Evolutionary conservation across 768 basidiomycete species (phyloP).

Genomic region (Mycena capillaripes): DNA sequence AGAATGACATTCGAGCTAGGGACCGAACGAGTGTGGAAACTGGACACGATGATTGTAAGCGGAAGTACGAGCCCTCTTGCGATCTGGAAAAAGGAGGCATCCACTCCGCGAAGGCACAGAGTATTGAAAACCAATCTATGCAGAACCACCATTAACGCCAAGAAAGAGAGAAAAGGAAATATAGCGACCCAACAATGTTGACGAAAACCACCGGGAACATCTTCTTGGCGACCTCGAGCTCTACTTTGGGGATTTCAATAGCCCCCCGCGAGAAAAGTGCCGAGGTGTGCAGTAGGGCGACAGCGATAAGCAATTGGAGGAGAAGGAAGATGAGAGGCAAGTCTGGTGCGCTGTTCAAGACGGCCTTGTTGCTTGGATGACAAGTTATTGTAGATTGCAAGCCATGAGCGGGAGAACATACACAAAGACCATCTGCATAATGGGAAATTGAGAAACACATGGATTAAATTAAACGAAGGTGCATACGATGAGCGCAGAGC

Average conservation of each 20-base stretch:
- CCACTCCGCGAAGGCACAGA: constrained; percentile 82
- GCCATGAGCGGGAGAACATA: constrained; percentile 38
- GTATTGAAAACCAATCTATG: constrained; percentile 83
- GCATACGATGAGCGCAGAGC: constrained; percentile 79
- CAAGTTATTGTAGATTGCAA: constrained; percentile 20
- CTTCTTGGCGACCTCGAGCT: constrained; percentile 67
- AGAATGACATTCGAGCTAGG: constrained; percentile 69
- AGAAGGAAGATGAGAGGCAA: constrained; percentile 78
- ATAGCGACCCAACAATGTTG: constrained; percentile 65
- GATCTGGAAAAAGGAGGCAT: constrained; percentile 90
- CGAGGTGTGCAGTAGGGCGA: constrained; percentile 71
- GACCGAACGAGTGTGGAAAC: constrained; percentile 64
- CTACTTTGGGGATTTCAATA: constrained; percentile 71
- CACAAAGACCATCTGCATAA: constrained; percentile 68
- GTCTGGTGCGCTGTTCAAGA: constrained; percentile 75
- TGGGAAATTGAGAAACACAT: neutral
- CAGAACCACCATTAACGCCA: neutral
- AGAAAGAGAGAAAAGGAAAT: neutral
- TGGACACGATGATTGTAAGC: constrained; percentile 83
- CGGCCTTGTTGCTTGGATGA: constrained; percentile 76
- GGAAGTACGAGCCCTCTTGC: constrained; percentile 89
- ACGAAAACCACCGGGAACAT: constrained; percentile 74
- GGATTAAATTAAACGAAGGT: constrained; percentile 33
- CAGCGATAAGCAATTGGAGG: constrained; percentile 77
- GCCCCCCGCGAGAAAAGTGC: constrained; percentile 58